Percentiles rank a stretch among this genome's conserved stretches.
These are phyloP conservation scores for Saccharomyces eubayanus DNA, from an alignment of 805 yeast species.

Conservation along the genomic window DNA sequence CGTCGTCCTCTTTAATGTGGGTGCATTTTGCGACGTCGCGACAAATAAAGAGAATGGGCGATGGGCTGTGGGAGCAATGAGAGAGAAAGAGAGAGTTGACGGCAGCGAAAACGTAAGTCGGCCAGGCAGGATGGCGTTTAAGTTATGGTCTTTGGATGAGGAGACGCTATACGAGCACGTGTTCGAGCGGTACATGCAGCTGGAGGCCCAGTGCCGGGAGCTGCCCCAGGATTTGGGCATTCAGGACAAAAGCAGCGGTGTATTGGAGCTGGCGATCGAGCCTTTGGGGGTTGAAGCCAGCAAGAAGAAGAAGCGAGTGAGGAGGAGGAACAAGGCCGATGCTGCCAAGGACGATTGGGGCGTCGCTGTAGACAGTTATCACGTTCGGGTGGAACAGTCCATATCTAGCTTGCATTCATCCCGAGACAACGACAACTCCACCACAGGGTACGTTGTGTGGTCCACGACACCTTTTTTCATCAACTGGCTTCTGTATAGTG, in stretches of 20 bases:
- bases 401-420: slow-evolving; percentile 24
- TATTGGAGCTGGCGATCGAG: slow-evolving; percentile 19
- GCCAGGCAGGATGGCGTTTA: slow-evolving; percentile 4
- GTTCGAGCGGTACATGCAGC: slow-evolving; percentile 24
- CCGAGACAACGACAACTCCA: slow-evolving; percentile 27
- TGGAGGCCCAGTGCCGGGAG: slow-evolving; percentile 13
- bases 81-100: background rate
- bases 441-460: slow-evolving; percentile 33
- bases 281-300: slow-evolving; percentile 9
- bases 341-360: background rate
- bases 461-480: slow-evolving; percentile 28
- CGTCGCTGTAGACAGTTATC: slow-evolving; percentile 10
- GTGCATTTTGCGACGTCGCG: background rate
- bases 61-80: background rate
- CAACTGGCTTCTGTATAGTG: slow-evolving; percentile 28
- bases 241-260: slow-evolving; percentile 7
- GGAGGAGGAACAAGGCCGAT: background rate
- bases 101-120: background rate
- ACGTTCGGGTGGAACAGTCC: slow-evolving; percentile 23
- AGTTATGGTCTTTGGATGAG: slow-evolving; percentile 11
- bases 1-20: background rate
- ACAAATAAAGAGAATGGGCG: background rate
- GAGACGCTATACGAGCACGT: slow-evolving; percentile 26
- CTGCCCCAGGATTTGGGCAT: slow-evolving; percentile 31
- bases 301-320: background rate